A percentile compares a stretch with the other conserved stretches of the same genome.
phyloP scores from a whole-genome alignment of 305 asterid species.

The Lippia alba region DNA sequence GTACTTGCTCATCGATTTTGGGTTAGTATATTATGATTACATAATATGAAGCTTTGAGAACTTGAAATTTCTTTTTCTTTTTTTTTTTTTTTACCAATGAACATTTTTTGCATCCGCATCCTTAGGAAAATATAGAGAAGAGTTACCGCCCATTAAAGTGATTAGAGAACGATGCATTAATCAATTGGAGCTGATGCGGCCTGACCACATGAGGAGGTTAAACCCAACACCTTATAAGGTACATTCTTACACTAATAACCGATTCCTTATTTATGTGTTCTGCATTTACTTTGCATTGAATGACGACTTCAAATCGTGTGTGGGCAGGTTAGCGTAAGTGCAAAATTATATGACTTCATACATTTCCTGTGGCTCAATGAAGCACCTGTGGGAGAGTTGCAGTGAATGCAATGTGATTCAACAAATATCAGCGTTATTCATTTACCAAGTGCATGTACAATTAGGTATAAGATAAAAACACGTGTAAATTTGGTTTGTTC shows the following conservation, averaged over 20 bases:
- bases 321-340: conserved; percentile 94
- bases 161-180: conserved; percentile 80
- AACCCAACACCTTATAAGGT: conserved; percentile 99
- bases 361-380: conserved; percentile 98
- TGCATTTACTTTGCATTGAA: neutral
- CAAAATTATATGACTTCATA: conserved; percentile 90
- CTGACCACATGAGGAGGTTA: conserved; percentile 98
- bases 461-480: neutral
- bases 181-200: conserved; percentile 87
- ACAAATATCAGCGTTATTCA: neutral
- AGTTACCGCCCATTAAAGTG: conserved; percentile 57
- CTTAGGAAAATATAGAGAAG: conserved; percentile 75
- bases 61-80: too few relatives aligned
- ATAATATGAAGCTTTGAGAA: neutral
- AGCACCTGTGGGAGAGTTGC: conserved; percentile 98
- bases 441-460: neutral
- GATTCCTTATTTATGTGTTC: neutral
- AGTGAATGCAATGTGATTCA: neutral
- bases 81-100: neutral
- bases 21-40: neutral
- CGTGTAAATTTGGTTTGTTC: neutral
- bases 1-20: too few relatives aligned
- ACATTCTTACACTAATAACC: conserved; percentile 23
- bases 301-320: neutral
- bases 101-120: too few relatives aligned